A percentile compares a stretch with the other conserved stretches of the same genome.
phyloP scores from a whole-genome alignment of 2,329 filamentous ascomycete species.

The Pseudophaeomoniella oleicola region DNA sequence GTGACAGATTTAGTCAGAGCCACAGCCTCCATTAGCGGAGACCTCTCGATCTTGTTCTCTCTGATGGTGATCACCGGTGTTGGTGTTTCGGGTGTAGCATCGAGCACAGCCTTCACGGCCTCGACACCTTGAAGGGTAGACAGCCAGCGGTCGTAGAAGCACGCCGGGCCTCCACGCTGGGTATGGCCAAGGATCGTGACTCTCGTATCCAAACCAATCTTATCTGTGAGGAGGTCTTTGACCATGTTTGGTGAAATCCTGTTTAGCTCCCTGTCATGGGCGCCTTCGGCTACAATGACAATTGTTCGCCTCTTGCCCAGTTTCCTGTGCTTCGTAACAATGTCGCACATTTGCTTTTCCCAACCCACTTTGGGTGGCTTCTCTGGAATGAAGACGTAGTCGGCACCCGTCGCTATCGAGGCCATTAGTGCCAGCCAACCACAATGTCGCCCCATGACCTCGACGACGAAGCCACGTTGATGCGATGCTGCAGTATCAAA shows the following conservation, averaged over 20 bases:
- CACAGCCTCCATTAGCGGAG: slow-evolving; percentile 80
- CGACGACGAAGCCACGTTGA: slow-evolving; percentile 90
- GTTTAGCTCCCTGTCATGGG: slow-evolving; percentile 67
- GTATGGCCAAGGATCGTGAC: slow-evolving; percentile 94
- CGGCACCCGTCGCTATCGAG: slow-evolving; percentile 84
- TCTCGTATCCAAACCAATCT: slow-evolving; percentile 74
- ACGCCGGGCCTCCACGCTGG: slow-evolving; percentile 85
- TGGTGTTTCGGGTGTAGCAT: slow-evolving; percentile 74
- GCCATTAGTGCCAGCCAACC: slow-evolving; percentile 96
- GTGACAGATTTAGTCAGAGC: slow-evolving; percentile 72
- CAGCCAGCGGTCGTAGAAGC: slow-evolving; percentile 87
- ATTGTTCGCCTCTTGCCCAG: slow-evolving; percentile 95
- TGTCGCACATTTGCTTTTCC: slow-evolving; percentile 72
- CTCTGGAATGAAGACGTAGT: slow-evolving; percentile 95
- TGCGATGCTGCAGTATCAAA: slow-evolving; percentile 93
- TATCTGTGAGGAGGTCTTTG: slow-evolving; percentile 72
- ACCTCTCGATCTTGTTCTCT: slow-evolving; percentile 93
- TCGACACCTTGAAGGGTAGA: slow-evolving; percentile 88
- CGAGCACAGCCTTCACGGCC: slow-evolving; percentile 80
- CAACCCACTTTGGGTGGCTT: slow-evolving; percentile 78
- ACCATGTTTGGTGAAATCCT: slow-evolving; percentile 72
- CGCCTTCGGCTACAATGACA: slow-evolving; percentile 93
- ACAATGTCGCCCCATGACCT: slow-evolving; percentile 97
- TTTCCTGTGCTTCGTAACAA: slow-evolving; percentile 65
- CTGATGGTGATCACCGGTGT: slow-evolving; percentile 93